Base-by-base conservation (phyloP, 2,329 filamentous ascomycete species). In the Cladophialophora exuberans region DNA sequence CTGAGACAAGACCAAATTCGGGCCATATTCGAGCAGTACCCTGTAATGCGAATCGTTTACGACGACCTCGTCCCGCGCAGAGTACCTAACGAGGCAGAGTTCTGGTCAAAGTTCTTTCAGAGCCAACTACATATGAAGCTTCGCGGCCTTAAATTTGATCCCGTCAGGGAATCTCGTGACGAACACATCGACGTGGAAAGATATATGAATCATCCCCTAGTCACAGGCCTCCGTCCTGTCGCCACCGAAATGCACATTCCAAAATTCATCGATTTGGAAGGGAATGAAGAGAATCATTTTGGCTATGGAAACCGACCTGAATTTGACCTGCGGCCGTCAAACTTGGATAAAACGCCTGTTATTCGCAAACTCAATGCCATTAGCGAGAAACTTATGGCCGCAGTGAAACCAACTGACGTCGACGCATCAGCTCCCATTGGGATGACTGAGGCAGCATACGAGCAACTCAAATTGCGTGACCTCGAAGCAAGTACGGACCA, bases 91-190 rank as follows among this genome's bases (percentile, higher is more conserved):
- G 89, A 96, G 66, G 79, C 80, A 52, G 85, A 90, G 45, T 99
- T 99, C 69, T 99, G 93, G 92, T 88, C 88, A 4, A 83, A 90
- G 11, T 99, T 99, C 73, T 97, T 99, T 70, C 84, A 92, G 58
- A 96, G 90, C 71, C 84, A 89, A 53, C 76, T 99, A 6, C 90
- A 91, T 62, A 97, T 96, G 73, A 93, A 91, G 68, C 77, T 99
- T 52, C 89, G 92, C 54, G 94, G 95, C 31, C 91, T 97, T 72
- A 88, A 90, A 48, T 84, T 96, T 39, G 84, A 83, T 1, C 90
- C 93, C 6, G 82, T 81, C 3, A 53, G 46, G 23, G 93, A 97
- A 69, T 78, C 84, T 13, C 82, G 83, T 6, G 91, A 97, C 71
- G 79, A 84, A 15, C 52, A 59, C 26, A 56, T 62, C 45, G 57